Percentiles rank a stretch among this genome's conserved stretches.
Conservation (phyloP, 2,329 filamentous ascomycete genomes). For the Sordariomycetes sp. region DNA sequence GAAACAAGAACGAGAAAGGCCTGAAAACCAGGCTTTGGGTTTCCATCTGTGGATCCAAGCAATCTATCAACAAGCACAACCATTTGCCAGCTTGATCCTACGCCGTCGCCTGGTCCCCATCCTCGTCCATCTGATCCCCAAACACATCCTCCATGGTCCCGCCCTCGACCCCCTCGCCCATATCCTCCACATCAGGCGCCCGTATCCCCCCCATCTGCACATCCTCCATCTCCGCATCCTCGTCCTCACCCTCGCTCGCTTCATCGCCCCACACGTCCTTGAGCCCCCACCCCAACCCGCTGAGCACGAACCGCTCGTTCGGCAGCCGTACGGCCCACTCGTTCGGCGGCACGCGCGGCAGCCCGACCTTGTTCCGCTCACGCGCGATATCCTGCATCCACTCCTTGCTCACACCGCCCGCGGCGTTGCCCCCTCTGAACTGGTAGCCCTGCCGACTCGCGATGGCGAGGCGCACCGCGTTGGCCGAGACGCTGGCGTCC, state of each 20-base stretch:
- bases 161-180: constrained; percentile 31
- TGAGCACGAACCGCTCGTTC: constrained; percentile 55
- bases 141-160: constrained; percentile 42
- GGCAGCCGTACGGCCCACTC: constrained; percentile 57
- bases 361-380: constrained; percentile 52
- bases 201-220: constrained; percentile 35
- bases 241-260: constrained; percentile 24
- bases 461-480: constrained; percentile 62
- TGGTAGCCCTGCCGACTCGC: constrained; percentile 54
- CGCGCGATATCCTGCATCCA: constrained; percentile 64
- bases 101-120: constrained; percentile 27
- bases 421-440: constrained; percentile 43
- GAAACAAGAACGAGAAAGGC: neutral
- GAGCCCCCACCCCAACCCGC: constrained; percentile 51
- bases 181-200: constrained; percentile 24
- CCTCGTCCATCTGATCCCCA: constrained; percentile 39
- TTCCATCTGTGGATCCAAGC: neutral
- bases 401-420: constrained; percentile 52
- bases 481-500: constrained; percentile 47
- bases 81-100: neutral
- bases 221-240: constrained; percentile 20
- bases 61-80: neutral
- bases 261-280: constrained; percentile 38
- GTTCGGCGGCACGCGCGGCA: constrained; percentile 48
- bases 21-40: neutral